Evolutionary conservation across 2,329 filamentous ascomycete genomes (phyloP), one percentile per base, ranked within the genome.

Genomic region (Diplodia corticola): DNA sequence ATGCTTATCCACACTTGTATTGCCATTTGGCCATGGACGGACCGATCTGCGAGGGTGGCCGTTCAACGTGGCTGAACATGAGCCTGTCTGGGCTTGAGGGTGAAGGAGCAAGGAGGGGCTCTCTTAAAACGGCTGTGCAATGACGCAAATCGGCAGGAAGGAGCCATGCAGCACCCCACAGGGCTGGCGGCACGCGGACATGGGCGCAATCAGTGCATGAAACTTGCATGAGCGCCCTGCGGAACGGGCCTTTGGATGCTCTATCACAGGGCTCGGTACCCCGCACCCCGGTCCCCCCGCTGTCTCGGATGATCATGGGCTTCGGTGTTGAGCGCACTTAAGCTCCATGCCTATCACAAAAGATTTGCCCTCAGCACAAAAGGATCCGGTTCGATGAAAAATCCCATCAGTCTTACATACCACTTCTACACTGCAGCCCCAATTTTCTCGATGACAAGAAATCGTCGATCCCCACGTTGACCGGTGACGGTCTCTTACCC

Each of bases 201-300:
- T n/a, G 20, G 51, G 20, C 51, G 28, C 30, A 20, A 22, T 20
- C 28, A 22, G 20, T 48, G 37, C 55, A 46, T 60, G 55, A 48
- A 60, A 60, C 55, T 60, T 48, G 55, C 30, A 7, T 60, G 12
- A 46, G 55, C 55, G 28, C 55, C 55, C 37, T 59, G 55, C 55
- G 44, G 46, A 26, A 60, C 20, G n/a, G 15, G 40, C 20, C 35
- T 35, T n/a, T 24, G 53, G 20, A 57, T 33, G 15, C 37, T 60
- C n/a, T 44, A 44, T n/a, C 40, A 26, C 55, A 60, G 55, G 55
- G 37, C 30, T 60, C n/a, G 40, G 17, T 44, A 33, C 55, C 55
- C 37, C 55, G 28, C 28, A 20, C 37, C 24, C 24, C 26, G 4
- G 26, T 30, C 4, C 40, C 40, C 55, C 37, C 55, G 37, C 40